Evolutionary conservation across 2,329 filamentous ascomycete species (phyloP).

Genomic region (Cladosporium sp.): DNA sequence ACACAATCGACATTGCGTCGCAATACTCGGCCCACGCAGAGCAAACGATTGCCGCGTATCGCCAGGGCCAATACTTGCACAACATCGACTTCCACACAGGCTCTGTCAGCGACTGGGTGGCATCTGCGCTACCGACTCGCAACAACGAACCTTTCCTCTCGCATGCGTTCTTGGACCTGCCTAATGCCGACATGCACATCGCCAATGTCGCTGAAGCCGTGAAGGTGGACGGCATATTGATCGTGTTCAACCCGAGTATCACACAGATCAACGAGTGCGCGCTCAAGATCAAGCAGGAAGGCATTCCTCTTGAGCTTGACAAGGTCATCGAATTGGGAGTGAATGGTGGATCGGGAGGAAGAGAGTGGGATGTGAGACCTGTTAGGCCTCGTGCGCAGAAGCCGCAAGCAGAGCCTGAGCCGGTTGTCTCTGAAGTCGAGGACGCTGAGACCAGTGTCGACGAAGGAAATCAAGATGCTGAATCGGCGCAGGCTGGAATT

Average conservation of each 20-base stretch:
- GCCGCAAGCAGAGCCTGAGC: not conserved
- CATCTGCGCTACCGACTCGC: slow-evolving; percentile 44
- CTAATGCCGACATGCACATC: slow-evolving; percentile 54
- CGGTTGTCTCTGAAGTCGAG: not conserved
- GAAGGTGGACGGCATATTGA: slow-evolving; percentile 59
- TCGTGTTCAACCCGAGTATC: slow-evolving; percentile 72
- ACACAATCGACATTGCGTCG: slow-evolving; percentile 65
- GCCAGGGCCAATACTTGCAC: slow-evolving; percentile 63
- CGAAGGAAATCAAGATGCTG: not conserved
- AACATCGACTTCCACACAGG: slow-evolving; percentile 72
- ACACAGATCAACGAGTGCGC: slow-evolving; percentile 70
- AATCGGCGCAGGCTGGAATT: not conserved
- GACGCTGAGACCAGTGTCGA: not conserved
- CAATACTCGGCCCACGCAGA: slow-evolving; percentile 62
- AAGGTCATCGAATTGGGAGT: slow-evolving; percentile 55
- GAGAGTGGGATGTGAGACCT: slow-evolving; percentile 61
- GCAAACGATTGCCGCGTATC: slow-evolving; percentile 62
- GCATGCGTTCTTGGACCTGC: slow-evolving; percentile 70
- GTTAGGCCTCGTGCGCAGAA: slow-evolving; percentile 35
- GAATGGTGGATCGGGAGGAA: slow-evolving; percentile 50
- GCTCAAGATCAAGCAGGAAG: slow-evolving; percentile 48
- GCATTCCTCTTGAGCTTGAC: slow-evolving; percentile 56
- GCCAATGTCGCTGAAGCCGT: slow-evolving; percentile 54
- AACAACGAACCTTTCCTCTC: slow-evolving; percentile 58
- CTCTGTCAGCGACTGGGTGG: slow-evolving; percentile 61